A percentile compares a stretch with the other conserved stretches of the same genome.
phyloP scores from a whole-genome alignment of 2,329 filamentous ascomycete genomes.

The Acephala macrosclerotiorum region DNA sequence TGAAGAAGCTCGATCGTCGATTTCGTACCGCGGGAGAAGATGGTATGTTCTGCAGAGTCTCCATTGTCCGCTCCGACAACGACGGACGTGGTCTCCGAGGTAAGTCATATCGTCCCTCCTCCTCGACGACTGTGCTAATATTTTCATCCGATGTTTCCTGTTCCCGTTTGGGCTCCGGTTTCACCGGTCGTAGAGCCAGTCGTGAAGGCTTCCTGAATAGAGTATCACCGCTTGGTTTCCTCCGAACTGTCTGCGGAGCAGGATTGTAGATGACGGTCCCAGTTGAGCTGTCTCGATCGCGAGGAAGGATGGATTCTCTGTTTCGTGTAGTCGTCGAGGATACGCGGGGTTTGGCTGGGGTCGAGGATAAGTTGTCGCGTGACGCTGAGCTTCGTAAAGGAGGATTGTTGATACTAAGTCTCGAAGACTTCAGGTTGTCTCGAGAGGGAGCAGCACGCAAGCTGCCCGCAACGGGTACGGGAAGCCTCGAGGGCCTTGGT shows the following conservation, averaged over 20 bases:
- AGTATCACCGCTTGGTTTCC: conserved; percentile 32
- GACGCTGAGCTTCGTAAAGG: conserved; percentile 39
- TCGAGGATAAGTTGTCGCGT: conserved; percentile 32
- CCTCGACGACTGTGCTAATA: conserved; percentile 25
- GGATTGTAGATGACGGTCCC: conserved; percentile 28
- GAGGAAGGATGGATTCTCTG: conserved; percentile 18
- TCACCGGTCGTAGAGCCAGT: conserved; percentile 23
- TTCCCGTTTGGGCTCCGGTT: conserved; percentile 14
- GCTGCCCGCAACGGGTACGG: conserved; percentile 51
- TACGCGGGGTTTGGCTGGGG: conserved; percentile 29
- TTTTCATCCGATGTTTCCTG: conserved; percentile 25
- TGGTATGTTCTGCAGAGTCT: conserved; percentile 80
- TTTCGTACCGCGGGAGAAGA: conserved; percentile 76
- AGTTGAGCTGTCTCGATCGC: conserved; percentile 27
- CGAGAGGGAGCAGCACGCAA: conserved; percentile 55
- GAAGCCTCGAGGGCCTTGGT: conserved; percentile 61
- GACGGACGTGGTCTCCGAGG: conserved; percentile 54
- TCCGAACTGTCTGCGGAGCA: conserved; percentile 21
- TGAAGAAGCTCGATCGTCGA: conserved; percentile 77
- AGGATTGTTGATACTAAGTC: conserved; percentile 33
- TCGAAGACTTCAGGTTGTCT: conserved; percentile 51
- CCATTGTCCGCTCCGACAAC: conserved; percentile 83
- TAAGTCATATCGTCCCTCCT: conserved; percentile 17
- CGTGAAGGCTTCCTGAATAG: conserved; percentile 35
- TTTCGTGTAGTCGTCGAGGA: conserved; percentile 21